Base-by-base conservation (phyloP, 1,284 basidiomycete genomes). In the Erythrobasidium hasegawianum region DNA sequence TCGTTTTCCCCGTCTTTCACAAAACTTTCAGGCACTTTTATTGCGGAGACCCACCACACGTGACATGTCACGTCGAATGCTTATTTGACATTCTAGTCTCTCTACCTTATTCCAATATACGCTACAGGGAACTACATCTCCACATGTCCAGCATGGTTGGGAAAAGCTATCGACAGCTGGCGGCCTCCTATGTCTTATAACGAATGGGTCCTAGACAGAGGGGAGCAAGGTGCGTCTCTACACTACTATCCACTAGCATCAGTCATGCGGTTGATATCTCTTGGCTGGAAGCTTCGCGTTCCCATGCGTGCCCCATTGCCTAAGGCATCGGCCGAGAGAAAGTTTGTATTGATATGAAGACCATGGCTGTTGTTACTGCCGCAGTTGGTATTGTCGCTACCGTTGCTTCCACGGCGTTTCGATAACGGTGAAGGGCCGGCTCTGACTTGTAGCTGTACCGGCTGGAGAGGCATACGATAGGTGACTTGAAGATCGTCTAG, bases 401-500 rank as follows among this genome's bases (percentile, higher is more conserved):
- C 18, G 13, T 18, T 43, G 54, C 24, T 64, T 56, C 61, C 61
- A 57, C 11, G 61, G 52, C 27, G 52, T 53, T 29, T 39, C 2
- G 43, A n/a, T 18, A 29, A 16, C 20, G 50, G 50, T 10, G 50
- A 29, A 16, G 50, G 22, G 14, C 62, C 62, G 33, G 55, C 56
- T 40, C 54, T 59, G 33, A 39, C 64, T 67, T 73, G 84, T 47
- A 88, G 64, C 24, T 87, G 70, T 18, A 89, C 79, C 0, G 87
- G 87, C 74, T 89, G 88, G 33, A 87, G 76, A 47, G 87, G 87
- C 78, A 86, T 80, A 0, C 80, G 82, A 75, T 89, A 89, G 33
- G 79, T 79, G 68, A 89, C 78, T 72, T 87, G 85, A 60, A 89
- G 82, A 38, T 87, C 86, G 76, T 89, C 87, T 56, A 88, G 78